A percentile compares a stretch with the other conserved stretches of the same genome.
Evolutionary conservation across 495 filamentous ascomycete genomes (phyloP).

Genomic region (Talaromyces liani): DNA sequence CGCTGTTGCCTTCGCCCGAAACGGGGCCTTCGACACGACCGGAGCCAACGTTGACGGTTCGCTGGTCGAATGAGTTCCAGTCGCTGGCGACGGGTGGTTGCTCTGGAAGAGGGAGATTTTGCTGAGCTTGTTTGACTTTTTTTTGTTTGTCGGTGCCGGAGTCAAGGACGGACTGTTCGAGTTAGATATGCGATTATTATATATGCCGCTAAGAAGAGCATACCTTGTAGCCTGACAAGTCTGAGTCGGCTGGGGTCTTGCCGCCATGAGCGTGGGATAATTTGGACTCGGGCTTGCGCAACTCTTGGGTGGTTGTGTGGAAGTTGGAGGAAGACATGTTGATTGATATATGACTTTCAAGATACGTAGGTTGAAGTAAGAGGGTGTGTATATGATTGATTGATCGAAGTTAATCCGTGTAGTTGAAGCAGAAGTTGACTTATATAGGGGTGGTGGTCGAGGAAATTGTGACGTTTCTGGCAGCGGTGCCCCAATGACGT

Average conservation of each 20-base stretch:
- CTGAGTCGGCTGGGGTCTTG: slow-evolving; percentile 35
- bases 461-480: not conserved
- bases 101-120: slow-evolving; percentile 73
- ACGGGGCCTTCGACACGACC: slow-evolving; percentile 47
- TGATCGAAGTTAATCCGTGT: not conserved
- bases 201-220: not conserved
- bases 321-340: slow-evolving; percentile 16
- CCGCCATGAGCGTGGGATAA: slow-evolving; percentile 33
- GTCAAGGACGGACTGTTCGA: slow-evolving; percentile 38
- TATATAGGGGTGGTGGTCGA: not conserved
- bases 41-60: slow-evolving; percentile 60
- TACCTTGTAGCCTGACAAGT: slow-evolving; percentile 41
- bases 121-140: slow-evolving; percentile 55
- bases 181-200: not conserved
- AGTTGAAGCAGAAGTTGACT: not conserved
- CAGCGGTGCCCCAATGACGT: not conserved
- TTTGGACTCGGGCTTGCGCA: slow-evolving; percentile 44
- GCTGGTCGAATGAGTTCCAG: slow-evolving; percentile 63
- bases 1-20: slow-evolving; percentile 45
- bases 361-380: not conserved
- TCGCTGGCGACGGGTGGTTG: slow-evolving; percentile 66
- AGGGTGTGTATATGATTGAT: not conserved
- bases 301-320: slow-evolving; percentile 44
- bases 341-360: not conserved
- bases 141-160: slow-evolving; percentile 47